Evolutionary conservation across 768 basidiomycete species (phyloP).

Genomic region (Leccinellum albellum): DNA sequence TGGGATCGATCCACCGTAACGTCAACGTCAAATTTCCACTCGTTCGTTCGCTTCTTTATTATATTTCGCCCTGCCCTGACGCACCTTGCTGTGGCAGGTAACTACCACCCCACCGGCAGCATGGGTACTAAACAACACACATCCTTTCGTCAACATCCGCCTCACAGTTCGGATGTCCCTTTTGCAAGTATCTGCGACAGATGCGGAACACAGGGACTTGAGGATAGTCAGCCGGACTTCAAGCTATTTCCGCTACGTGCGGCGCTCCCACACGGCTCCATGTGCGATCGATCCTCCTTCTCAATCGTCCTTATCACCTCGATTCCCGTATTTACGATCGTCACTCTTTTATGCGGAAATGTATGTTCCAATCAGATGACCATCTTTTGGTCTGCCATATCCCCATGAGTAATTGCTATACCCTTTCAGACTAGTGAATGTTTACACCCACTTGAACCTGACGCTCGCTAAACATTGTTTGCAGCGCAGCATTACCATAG

Average conservation of each 20-base stretch:
- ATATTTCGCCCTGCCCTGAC: neutral
- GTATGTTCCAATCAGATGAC: conserved; percentile 21
- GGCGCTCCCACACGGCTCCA: neutral
- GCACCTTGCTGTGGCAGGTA: conserved; percentile 5
- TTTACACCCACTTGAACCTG: neutral
- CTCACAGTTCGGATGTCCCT: conserved; percentile 21
- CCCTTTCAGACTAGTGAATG: conserved; percentile 25
- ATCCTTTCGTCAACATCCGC: conserved; percentile 21
- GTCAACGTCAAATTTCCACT: conserved; percentile 26
- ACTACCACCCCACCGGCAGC: conserved; percentile 24
- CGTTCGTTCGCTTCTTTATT: conserved; percentile 4
- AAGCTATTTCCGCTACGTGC: conserved; percentile 19
- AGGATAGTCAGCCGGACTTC: conserved; percentile 10
- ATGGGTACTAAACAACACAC: conserved; percentile 26
- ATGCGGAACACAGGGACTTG: conserved; percentile 1
- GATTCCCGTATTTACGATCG: conserved; percentile 22
- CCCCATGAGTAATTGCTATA: conserved; percentile 23
- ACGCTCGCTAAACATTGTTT: neutral
- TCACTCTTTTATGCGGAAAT: conserved; percentile 23
- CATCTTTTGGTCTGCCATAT: conserved; percentile 22
- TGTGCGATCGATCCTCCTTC: neutral
- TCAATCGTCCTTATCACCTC: conserved; percentile 25
- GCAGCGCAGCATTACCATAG: conserved; percentile 1
- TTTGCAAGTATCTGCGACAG: conserved; percentile 14
- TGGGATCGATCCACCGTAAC: conserved; percentile 18